Conservation (phyloP, 2,329 filamentous ascomycete species). For the Samsoniella hepiali region DNA sequence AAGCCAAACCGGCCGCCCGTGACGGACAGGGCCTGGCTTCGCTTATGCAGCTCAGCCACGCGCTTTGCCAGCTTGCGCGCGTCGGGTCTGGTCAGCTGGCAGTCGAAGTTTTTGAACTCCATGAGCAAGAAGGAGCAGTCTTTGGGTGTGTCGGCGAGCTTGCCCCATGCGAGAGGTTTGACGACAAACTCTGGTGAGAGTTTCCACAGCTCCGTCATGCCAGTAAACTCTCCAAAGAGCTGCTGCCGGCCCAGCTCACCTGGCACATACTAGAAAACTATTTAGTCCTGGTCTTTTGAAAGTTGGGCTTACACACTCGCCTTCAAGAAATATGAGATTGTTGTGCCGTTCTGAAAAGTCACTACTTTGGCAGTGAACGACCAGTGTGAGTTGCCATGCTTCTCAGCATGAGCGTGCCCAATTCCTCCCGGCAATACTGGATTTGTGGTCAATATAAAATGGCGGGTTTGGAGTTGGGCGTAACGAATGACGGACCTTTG, state of each 20-base stretch:
- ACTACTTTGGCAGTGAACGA: neutral
- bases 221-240: slow-evolving; percentile 32
- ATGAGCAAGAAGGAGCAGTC: slow-evolving; percentile 30
- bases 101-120: slow-evolving; percentile 31
- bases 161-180: slow-evolving; percentile 29
- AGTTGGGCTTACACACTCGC: no score
- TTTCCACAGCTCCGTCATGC: slow-evolving; percentile 30
- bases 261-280: slow-evolving; percentile 6
- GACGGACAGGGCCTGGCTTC: slow-evolving; percentile 25
- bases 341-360: neutral
- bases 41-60: slow-evolving; percentile 26
- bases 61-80: slow-evolving; percentile 18
- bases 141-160: slow-evolving; percentile 19
- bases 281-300: neutral
- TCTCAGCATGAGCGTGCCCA: neutral
- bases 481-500: neutral
- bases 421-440: neutral
- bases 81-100: slow-evolving; percentile 16
- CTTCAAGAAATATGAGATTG: neutral
- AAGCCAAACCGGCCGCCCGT: slow-evolving; percentile 34
- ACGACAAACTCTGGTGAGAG: slow-evolving; percentile 29
- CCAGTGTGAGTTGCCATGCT: neutral
- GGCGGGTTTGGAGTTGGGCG: neutral
- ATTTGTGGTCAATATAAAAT: neutral
- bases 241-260: slow-evolving; percentile 19